phyloP scores from a whole-genome alignment of 176 grass and related monocot species.

The Triticum dicoccoides region DNA sequence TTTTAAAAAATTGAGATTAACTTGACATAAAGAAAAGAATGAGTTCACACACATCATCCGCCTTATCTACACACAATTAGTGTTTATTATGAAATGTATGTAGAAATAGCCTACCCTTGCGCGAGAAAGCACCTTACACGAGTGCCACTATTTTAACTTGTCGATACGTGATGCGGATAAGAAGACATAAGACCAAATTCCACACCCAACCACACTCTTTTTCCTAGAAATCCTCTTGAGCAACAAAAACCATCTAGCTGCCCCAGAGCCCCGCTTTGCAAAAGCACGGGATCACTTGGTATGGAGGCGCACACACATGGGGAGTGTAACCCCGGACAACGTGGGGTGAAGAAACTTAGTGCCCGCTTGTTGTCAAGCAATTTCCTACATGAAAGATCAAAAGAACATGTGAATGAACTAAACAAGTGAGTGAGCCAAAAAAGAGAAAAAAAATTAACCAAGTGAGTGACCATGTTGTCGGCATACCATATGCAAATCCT shows the following conservation, averaged over 20 bases:
- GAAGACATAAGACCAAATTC: background rate
- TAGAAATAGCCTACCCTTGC: no score
- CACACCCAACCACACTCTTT: background rate
- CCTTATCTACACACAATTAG: no score
- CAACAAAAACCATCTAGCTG: background rate
- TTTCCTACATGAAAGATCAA: background rate
- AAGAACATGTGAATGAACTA: background rate
- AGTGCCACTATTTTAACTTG: constrained; percentile 4
- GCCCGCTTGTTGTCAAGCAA: background rate
- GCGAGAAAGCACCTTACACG: no score
- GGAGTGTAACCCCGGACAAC: constrained; percentile 3
- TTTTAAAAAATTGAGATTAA: no score
- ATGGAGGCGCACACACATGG: constrained; percentile 34
- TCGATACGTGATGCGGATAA: background rate
- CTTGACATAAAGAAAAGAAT: no score
- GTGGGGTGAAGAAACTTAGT: background rate
- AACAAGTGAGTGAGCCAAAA: no score
- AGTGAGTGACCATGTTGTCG: background rate
- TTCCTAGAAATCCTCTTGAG: background rate
- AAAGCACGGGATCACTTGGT: background rate
- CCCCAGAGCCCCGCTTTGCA: background rate
- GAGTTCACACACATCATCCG: no score
- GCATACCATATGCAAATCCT: background rate
- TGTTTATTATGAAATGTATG: no score
- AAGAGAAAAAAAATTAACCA: background rate